These are phyloP conservation scores for Mortierella sp. DNA, from an alignment of 371 early-diverging fungal species.

Conservation along the genomic window DNA sequence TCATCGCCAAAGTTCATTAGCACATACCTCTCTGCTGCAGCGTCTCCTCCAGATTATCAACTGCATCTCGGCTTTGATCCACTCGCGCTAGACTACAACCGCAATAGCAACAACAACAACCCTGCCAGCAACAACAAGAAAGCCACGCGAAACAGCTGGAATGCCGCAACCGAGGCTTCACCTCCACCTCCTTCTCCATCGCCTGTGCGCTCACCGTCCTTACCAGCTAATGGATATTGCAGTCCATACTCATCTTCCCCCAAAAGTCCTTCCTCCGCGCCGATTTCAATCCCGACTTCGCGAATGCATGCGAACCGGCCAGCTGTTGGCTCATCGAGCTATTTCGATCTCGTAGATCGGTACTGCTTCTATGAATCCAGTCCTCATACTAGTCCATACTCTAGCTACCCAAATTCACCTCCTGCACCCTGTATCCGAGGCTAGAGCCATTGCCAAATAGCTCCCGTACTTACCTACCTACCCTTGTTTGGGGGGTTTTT, in stretches of 20 bases:
- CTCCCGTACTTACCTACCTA: neutral
- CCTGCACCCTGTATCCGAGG: constrained; percentile 42
- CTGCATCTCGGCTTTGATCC: constrained; percentile 33
- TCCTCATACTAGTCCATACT: constrained; percentile 35
- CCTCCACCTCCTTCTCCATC: constrained; percentile 4
- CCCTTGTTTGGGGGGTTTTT: neutral
- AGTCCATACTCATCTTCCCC: constrained; percentile 13
- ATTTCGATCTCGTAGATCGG: constrained; percentile 51
- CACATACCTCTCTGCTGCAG: constrained; percentile 26
- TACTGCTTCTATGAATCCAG: constrained; percentile 53
- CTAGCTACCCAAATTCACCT: constrained; percentile 43
- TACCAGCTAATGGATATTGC: constrained; percentile 9
- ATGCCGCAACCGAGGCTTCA: constrained; percentile 10
- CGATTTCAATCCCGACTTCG: constrained; percentile 26
- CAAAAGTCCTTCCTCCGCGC: constrained; percentile 22
- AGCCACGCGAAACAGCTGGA: constrained; percentile 19
- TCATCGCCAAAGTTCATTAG: constrained; percentile 43
- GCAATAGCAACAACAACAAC: constrained; percentile 18
- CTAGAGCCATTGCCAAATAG: constrained; percentile 1
- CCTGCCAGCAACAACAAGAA: constrained; percentile 19
- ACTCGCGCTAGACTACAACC: neutral
- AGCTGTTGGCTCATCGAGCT: constrained; percentile 45
- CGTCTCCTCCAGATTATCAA: constrained; percentile 39
- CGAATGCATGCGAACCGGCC: constrained; percentile 11
- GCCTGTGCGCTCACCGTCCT: constrained; percentile 17